These are phyloP conservation scores for Calocybe indica DNA, from an alignment of 768 basidiomycete species.

Conservation along the genomic window DNA sequence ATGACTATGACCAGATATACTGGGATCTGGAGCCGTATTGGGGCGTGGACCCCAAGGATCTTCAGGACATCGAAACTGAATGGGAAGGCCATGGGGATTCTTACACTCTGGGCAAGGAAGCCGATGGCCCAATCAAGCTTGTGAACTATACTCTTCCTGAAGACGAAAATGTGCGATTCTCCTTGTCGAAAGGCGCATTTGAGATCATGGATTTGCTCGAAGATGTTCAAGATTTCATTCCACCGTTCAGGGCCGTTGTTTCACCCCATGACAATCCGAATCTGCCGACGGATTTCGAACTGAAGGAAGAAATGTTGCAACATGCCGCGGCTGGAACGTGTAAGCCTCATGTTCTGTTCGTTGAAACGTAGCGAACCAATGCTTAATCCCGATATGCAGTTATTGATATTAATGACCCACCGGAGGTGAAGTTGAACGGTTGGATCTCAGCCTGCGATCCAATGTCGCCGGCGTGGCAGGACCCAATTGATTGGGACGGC, in stretches of 20 bases:
- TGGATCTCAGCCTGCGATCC: slow-evolving; percentile 24
- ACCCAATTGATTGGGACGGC: background rate
- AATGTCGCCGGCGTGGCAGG: slow-evolving; percentile 19
- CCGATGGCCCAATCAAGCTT: slow-evolving; percentile 14
- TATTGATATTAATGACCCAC: slow-evolving; percentile 12
- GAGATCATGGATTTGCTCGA: slow-evolving; percentile 26
- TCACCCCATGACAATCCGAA: slow-evolving; percentile 34
- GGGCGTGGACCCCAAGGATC: slow-evolving; percentile 46
- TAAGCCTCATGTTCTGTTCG: slow-evolving; percentile 9
- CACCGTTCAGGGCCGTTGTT: slow-evolving; percentile 35
- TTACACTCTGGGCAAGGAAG: slow-evolving; percentile 35
- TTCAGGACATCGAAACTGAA: slow-evolving; percentile 28
- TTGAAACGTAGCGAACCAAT: background rate
- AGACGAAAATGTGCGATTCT: slow-evolving; percentile 14
- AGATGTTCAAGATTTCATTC: slow-evolving; percentile 30
- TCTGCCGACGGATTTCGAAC: slow-evolving; percentile 23
- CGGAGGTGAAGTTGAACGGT: slow-evolving; percentile 12
- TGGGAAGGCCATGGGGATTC: slow-evolving; percentile 32
- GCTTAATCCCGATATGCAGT: slow-evolving; percentile 7
- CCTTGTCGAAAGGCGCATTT: slow-evolving; percentile 15
- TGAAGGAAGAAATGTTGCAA: slow-evolving; percentile 22
- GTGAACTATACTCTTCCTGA: slow-evolving; percentile 15
- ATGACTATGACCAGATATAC: slow-evolving; percentile 78
- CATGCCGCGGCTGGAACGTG: slow-evolving; percentile 25
- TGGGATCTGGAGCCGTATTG: slow-evolving; percentile 83